These are phyloP conservation scores for Pyrenophora teres DNA, from an alignment of 2,329 filamentous ascomycete species.

Conservation along the genomic window DNA sequence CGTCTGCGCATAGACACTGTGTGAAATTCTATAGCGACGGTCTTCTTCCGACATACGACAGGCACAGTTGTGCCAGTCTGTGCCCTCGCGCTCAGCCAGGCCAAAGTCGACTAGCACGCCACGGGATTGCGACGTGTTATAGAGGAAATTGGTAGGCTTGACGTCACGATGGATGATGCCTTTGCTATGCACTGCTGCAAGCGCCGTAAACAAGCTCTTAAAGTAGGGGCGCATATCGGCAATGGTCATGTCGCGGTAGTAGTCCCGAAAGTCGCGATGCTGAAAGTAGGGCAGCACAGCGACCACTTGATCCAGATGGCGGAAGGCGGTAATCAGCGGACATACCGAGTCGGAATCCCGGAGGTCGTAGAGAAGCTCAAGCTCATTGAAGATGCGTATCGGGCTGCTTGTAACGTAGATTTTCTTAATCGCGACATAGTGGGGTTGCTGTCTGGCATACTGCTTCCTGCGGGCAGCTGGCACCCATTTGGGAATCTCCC, in stretches of 20 bases:
- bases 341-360: slow-evolving; percentile 84
- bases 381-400: slow-evolving; percentile 89
- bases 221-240: slow-evolving; percentile 89
- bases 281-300: slow-evolving; percentile 95
- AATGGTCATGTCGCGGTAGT: slow-evolving; percentile 88
- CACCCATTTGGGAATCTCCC: slow-evolving; percentile 67
- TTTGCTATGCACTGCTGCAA: slow-evolving; percentile 80
- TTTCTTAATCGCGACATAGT: slow-evolving; percentile 97
- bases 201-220: slow-evolving; percentile 81
- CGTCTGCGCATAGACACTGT: slow-evolving; percentile 64
- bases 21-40: slow-evolving; percentile 63
- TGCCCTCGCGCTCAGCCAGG: slow-evolving; percentile 77
- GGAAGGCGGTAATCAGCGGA: slow-evolving; percentile 95
- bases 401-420: slow-evolving; percentile 99
- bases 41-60: slow-evolving; percentile 70
- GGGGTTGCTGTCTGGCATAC: slow-evolving; percentile 56
- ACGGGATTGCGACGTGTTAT: slow-evolving; percentile 77
- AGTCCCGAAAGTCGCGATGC: slow-evolving; percentile 91
- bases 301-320: slow-evolving; percentile 90
- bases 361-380: slow-evolving; percentile 89
- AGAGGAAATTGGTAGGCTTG: slow-evolving; percentile 97
- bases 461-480: slow-evolving; percentile 66
- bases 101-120: slow-evolving; percentile 99
- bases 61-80: slow-evolving; percentile 78
- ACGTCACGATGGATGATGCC: slow-evolving; percentile 93